Base-by-base conservation (phyloP, 2,329 filamentous ascomycete species). In the Trichoderma simmonsii region DNA sequence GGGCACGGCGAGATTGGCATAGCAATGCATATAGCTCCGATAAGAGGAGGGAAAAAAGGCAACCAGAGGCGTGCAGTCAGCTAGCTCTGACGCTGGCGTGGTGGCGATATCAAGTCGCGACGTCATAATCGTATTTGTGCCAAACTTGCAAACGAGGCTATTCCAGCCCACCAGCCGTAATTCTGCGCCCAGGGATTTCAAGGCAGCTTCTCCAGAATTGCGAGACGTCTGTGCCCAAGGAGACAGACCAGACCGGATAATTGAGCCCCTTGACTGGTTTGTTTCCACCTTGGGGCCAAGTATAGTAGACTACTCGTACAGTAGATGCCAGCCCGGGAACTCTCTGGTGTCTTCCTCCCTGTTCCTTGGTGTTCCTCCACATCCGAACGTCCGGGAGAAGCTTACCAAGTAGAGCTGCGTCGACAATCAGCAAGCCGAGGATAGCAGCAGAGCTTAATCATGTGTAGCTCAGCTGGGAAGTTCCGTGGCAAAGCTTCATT, bases 111-210 rank as follows among this genome's bases (percentile, higher is more conserved):
- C 59, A 28, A 43, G n/a, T 14, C 54, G 32, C 63, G 70, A 72
- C 70, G 70, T 72, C 70, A 72, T 72, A 32, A 57, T 69, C 56
- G 56, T 69, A 34, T 69, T 32, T 68, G 12, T 43, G 18, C 39
- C 11, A 43, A 48, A 36, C 59, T 21, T 59, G 56, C 56, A 68
- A 62, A 57, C 70, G 64, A 72, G 64, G 70, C 70, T 71, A 71
- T 71, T 63, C 63, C 54, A n/a, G 65, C 48, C 26, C 24, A 26
- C 65, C 65, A 61, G 63, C 69, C 69, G 60, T 67, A 48, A 43
- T 34, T 68, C 54, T 68, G 65, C 65, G 65, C 65, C 54, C 34
- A 60, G 24, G 36, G 56, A 48, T 60, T 68, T 68, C 28, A 39
- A 60, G 18, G 56, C 48, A 66, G 30, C 18, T 43, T 11, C 4